Evolutionary conservation across 306 rosid genomes (phyloP).

Genomic region (Cajanus cajan): DNA sequence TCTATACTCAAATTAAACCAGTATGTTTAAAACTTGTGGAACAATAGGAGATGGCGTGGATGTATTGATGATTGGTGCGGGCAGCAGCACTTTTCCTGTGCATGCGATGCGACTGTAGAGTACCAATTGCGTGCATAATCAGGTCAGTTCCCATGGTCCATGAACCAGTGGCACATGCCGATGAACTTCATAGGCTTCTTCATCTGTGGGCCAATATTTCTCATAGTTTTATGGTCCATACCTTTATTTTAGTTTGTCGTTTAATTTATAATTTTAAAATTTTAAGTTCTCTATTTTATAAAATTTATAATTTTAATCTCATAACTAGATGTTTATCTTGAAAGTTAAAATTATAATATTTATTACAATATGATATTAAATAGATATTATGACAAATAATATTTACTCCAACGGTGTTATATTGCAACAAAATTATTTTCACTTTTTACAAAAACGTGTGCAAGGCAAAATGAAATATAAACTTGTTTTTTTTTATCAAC

Average conservation of each 20-base stretch:
- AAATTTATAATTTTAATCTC: no score
- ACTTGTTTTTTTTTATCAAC: no score
- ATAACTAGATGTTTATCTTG: no score
- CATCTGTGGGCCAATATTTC: not conserved
- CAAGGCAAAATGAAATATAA: no score
- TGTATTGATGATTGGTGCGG: not conserved
- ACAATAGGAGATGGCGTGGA: not conserved
- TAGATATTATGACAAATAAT: no score
- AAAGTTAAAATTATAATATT: no score
- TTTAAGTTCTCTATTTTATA: no score
- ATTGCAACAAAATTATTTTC: no score
- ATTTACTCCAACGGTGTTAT: no score
- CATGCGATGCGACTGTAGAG: not conserved
- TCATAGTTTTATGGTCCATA: not conserved
- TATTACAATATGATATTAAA: no score
- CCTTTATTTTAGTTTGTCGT: not conserved
- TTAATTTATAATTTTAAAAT: no score
- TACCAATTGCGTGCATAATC: not conserved
- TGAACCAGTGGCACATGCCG: not conserved
- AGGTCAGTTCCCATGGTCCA: not conserved
- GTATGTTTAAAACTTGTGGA: not conserved
- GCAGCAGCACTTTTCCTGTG: not conserved
- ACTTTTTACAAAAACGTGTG: no score
- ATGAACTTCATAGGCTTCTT: not conserved
- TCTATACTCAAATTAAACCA: not conserved